Percentiles rank a stretch among this genome's conserved stretches.
Evolutionary conservation across 495 filamentous ascomycete species (phyloP).

Genomic region (Talaromyces borbonicus): DNA sequence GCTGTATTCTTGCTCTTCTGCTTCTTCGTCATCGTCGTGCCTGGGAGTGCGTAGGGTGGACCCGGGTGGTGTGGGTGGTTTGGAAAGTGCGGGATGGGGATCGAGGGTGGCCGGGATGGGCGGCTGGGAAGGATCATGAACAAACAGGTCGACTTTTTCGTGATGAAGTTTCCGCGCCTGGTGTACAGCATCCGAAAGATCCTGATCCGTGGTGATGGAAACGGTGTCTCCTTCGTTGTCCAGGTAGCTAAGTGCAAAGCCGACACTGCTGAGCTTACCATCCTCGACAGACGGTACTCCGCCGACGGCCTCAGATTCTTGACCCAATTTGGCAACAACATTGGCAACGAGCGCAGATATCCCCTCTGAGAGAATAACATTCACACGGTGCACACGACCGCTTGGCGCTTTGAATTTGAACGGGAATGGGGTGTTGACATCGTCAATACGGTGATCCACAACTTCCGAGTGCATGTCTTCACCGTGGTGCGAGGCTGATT

Average conservation of each 20-base stretch:
- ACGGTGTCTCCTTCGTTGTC: slow-evolving; percentile 98
- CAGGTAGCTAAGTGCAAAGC: slow-evolving; percentile 90
- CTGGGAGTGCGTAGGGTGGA: slow-evolving; percentile 48
- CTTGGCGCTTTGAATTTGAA: slow-evolving; percentile 99
- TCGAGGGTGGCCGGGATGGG: slow-evolving; percentile 59
- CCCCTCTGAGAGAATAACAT: slow-evolving; percentile 70
- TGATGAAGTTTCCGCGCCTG: slow-evolving; percentile 64
- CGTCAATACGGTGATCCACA: slow-evolving; percentile 36
- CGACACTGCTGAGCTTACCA: slow-evolving; percentile 66
- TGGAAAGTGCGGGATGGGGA: slow-evolving; percentile 49
- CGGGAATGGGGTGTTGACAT: slow-evolving; percentile 70
- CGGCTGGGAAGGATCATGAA: slow-evolving; percentile 85
- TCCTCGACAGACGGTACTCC: slow-evolving; percentile 65
- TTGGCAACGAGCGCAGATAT: slow-evolving; percentile 69
- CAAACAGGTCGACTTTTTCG: slow-evolving; percentile 95
- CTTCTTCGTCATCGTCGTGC: slow-evolving; percentile 36
- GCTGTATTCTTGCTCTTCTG: slow-evolving; percentile 46
- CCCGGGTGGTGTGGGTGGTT: slow-evolving; percentile 46
- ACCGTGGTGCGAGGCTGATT: slow-evolving; percentile 90
- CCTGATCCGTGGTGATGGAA: slow-evolving; percentile 91
- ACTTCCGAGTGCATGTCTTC: slow-evolving; percentile 62
- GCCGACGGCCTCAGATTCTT: slow-evolving; percentile 79
- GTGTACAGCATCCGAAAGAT: slow-evolving; percentile 81
- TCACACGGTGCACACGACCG: slow-evolving; percentile 86
- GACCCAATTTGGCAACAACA: slow-evolving; percentile 77